Evolutionary conservation across 352 stramenopile species (phyloP), one percentile per base, ranked within the genome.

Genomic region (Globisporangium orthogonon): DNA sequence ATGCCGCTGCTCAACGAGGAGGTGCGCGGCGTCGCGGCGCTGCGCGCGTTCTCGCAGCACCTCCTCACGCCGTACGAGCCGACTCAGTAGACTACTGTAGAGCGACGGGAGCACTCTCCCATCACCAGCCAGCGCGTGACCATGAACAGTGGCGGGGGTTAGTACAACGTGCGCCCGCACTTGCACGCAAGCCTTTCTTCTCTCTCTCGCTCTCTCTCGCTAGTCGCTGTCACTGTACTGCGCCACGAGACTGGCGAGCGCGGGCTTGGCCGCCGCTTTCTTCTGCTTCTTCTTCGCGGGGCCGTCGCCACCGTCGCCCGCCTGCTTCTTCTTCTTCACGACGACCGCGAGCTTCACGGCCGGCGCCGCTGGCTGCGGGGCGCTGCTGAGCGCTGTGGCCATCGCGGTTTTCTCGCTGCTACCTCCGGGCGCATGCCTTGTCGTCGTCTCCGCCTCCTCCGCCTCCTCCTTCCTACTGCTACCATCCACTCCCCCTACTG

Each of bases 1-100:
- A 98, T 99, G 95, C 97, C 97, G 28, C 77, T 99, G 52, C 78
- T 99, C 64, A 97, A 98, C 69, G 94, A 99, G 64, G 97, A 99
- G 76, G 97, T 99, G 66, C 87, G 96, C 51, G 96, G 96, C 53
- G 86, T 96, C n/a, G 88, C 96, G 35, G 89, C 94, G 61, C 78
- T 99, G 28, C 94, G 88, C 60, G 69, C 82, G 23, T 99, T 98
- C 71, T 98, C 93, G 5, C 74, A 97, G 70, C 85, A 97, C 55
- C 84, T 98, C 69, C 83, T 98, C 52, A 94, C 97, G 66, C 95
- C 96, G 51, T 97, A 96, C 73, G 87, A 97, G 61, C 82, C 82
- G 31, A 77, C 66, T 48, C 61, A 83, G 56, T 87, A 80, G 55
- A 50, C 23, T 23, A 23, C 23, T 23, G 23, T 23, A 23, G 23